A percentile compares a stretch with the other conserved stretches of the same genome.
phyloP scores from a whole-genome alignment of 495 filamentous ascomycete species.

The Lophiotrema nucula region DNA sequence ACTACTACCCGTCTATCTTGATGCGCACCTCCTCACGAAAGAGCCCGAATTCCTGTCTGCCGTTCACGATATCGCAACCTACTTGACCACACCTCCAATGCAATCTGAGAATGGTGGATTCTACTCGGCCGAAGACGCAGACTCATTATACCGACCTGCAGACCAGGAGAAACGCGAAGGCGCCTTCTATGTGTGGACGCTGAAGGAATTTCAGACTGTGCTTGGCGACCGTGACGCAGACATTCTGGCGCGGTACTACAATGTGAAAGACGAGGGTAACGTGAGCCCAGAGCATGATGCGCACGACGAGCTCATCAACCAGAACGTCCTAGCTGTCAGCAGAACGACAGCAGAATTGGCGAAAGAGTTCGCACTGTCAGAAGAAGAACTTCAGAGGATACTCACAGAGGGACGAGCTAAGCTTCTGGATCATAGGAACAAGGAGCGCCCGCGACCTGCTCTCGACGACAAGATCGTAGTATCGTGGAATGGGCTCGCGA shows the following conservation, averaged over 20 bases:
- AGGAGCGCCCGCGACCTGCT: slow-evolving; percentile 72
- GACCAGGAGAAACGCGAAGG: slow-evolving; percentile 89
- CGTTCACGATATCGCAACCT: slow-evolving; percentile 79
- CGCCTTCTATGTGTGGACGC: slow-evolving; percentile 93
- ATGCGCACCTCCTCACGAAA: slow-evolving; percentile 75
- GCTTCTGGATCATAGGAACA: slow-evolving; percentile 70
- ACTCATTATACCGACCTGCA: slow-evolving; percentile 71
- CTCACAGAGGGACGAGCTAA: slow-evolving; percentile 67
- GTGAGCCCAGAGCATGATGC: slow-evolving; percentile 80
- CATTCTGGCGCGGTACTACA: slow-evolving; percentile 81
- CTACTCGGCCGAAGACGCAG: slow-evolving; percentile 86
- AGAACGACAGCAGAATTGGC: slow-evolving; percentile 66
- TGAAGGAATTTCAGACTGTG: slow-evolving; percentile 79
- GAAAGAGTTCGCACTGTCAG: slow-evolving; percentile 72
- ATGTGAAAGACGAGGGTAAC: slow-evolving; percentile 85
- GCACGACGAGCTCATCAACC: slow-evolving; percentile 90
- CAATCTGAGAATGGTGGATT: slow-evolving; percentile 71
- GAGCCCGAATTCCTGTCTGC: slow-evolving; percentile 72
- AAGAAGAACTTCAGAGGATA: slow-evolving; percentile 69
- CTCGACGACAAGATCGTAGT: slow-evolving; percentile 91
- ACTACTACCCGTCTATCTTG: slow-evolving; percentile 79
- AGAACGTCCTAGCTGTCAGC: slow-evolving; percentile 63
- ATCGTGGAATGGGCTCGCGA: slow-evolving; percentile 86
- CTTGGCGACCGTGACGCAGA: slow-evolving; percentile 68
- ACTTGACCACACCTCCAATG: slow-evolving; percentile 70